A percentile compares a stretch with the other conserved stretches of the same genome.
phyloP scores from a whole-genome alignment of 805 yeast species.

The Sporopachydermia quercuum region DNA sequence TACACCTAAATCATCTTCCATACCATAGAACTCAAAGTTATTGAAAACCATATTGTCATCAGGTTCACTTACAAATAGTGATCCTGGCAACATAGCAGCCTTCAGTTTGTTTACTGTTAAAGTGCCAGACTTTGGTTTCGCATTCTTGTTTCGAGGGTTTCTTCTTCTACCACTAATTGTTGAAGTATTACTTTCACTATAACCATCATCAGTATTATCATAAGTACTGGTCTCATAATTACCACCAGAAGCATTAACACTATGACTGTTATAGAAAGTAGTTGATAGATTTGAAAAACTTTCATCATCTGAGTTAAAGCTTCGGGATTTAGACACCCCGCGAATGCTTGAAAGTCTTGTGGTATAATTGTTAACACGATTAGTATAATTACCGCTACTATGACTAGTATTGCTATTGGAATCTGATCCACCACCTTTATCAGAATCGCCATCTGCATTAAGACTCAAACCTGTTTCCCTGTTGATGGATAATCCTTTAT shows the following conservation, averaged over 20 bases:
- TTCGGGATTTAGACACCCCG: too few relatives aligned
- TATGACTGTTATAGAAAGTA: too few relatives aligned
- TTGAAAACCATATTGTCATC: neutral
- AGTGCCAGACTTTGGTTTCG: neutral
- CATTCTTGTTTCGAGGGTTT: neutral
- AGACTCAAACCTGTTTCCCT: neutral
- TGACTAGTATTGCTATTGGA: neutral
- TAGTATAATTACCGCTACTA: neutral
- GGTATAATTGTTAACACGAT: too few relatives aligned
- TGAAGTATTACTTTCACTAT: too few relatives aligned
- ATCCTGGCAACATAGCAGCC: neutral
- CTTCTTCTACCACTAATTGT: neutral
- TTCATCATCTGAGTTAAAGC: too few relatives aligned
- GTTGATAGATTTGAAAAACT: too few relatives aligned
- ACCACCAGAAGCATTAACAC: too few relatives aligned
- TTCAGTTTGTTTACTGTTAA: neutral
- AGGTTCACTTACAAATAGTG: neutral
- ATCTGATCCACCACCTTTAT: neutral
- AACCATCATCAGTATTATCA: too few relatives aligned
- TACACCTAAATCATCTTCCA: constrained; percentile 1
- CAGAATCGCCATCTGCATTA: neutral
- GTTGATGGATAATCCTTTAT: neutral
- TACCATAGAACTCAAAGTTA: neutral
- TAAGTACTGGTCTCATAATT: too few relatives aligned
- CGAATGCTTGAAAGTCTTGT: too few relatives aligned